A percentile compares a stretch with the other conserved stretches of the same genome.
Conservation (phyloP, 2,329 filamentous ascomycete species). For the Beauveria brongniartii region DNA sequence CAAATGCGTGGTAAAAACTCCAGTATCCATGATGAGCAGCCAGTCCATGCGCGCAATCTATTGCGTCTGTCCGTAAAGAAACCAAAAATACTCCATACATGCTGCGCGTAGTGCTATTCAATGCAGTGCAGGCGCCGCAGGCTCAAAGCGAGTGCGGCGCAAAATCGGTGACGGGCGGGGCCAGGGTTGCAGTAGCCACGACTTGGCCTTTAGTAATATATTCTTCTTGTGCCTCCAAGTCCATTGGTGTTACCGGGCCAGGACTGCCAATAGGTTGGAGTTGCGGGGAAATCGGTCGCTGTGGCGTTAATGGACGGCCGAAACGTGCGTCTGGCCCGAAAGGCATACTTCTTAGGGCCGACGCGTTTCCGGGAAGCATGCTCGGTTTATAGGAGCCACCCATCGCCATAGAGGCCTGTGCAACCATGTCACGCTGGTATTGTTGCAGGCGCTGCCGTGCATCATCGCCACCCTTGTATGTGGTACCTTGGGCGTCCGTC, state of each 20-base stretch:
- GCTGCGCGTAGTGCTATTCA: not conserved
- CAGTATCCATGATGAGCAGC: not conserved
- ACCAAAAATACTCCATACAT: slow-evolving; percentile 3
- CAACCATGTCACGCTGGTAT: slow-evolving; percentile 54
- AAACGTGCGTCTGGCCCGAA: slow-evolving; percentile 30
- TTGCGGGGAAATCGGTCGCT: slow-evolving; percentile 42
- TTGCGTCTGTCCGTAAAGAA: not conserved
- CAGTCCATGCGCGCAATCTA: not conserved
- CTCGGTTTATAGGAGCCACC: slow-evolving; percentile 20
- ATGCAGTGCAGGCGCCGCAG: not conserved
- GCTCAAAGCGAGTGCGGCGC: slow-evolving; percentile 8
- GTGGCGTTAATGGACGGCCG: slow-evolving; percentile 25
- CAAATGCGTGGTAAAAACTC: not conserved
- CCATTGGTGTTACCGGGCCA: slow-evolving; percentile 55
- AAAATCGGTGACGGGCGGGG: not conserved
- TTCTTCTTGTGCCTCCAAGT: slow-evolving; percentile 30
- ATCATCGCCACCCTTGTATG: slow-evolving; percentile 11
- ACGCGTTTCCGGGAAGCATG: slow-evolving; percentile 19
- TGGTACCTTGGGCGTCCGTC: slow-evolving; percentile 27
- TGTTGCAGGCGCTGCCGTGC: slow-evolving; percentile 33
- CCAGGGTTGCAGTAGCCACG: not conserved
- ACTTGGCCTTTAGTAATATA: slow-evolving; percentile 7
- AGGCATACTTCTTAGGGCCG: slow-evolving; percentile 27
- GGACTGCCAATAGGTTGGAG: slow-evolving; percentile 48
- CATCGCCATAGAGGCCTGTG: slow-evolving; percentile 43